Conservation (phyloP, 176 grass and related monocot genomes). For the Thalia dealbata region DNA sequence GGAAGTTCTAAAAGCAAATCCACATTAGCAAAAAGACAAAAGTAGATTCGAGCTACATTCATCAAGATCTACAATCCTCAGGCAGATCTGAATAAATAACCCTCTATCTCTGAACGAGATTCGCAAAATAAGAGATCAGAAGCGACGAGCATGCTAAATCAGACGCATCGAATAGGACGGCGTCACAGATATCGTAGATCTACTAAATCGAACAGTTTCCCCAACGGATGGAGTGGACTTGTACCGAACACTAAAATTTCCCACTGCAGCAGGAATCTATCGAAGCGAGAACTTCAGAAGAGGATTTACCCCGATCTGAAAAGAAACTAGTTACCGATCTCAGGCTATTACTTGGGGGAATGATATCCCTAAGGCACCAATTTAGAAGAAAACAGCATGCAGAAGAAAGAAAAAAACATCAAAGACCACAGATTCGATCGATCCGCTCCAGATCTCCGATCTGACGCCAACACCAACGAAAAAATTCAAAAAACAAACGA, state of each 20-base stretch:
- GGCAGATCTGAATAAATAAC: neutral
- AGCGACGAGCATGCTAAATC: neutral
- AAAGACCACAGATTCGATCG: neutral
- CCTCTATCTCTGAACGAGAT: neutral
- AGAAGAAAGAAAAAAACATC: neutral
- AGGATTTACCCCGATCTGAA: neutral
- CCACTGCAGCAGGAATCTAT: neutral
- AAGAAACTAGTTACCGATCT: neutral
- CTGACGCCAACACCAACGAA: neutral
- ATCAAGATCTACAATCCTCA: neutral
- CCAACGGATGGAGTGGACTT: neutral
- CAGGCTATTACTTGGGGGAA: neutral
- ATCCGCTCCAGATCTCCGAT: neutral
- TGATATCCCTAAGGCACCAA: neutral
- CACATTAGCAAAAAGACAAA: no score
- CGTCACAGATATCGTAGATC: neutral
- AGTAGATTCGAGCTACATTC: neutral
- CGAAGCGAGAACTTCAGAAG: neutral
- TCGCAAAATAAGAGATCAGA: neutral
- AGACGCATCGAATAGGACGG: no score
- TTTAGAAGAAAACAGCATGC: neutral
- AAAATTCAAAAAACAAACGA: no score
- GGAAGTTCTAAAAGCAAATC: no score
- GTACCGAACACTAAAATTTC: neutral
- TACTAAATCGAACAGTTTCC: neutral